Evolutionary conservation across 768 basidiomycete genomes (phyloP).

Genomic region (Pisolithus orientalis): DNA sequence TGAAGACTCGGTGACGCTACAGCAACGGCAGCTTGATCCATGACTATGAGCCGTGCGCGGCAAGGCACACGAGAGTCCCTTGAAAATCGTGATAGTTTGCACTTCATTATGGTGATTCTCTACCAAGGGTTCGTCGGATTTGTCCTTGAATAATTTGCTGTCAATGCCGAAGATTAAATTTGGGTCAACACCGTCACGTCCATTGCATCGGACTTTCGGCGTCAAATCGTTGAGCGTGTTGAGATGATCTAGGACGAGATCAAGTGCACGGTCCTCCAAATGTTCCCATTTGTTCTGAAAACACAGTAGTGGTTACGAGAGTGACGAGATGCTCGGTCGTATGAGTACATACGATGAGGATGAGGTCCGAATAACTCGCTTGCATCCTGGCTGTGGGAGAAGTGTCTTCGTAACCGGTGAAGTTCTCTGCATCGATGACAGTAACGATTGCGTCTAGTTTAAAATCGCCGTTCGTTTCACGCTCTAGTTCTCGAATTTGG

Average conservation of each 20-base stretch:
- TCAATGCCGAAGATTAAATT: slow-evolving; percentile 84
- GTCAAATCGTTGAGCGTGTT: slow-evolving; percentile 87
- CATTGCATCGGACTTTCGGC: slow-evolving; percentile 71
- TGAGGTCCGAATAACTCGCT: slow-evolving; percentile 91
- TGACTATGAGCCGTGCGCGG: slow-evolving; percentile 13
- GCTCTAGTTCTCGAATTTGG: slow-evolving; percentile 87
- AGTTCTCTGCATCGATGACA: slow-evolving; percentile 88
- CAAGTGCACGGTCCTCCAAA: slow-evolving; percentile 69
- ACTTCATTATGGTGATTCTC: slow-evolving; percentile 74
- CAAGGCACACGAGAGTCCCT: slow-evolving; percentile 26
- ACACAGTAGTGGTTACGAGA: not conserved
- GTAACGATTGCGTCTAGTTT: slow-evolving; percentile 88
- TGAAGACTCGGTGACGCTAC: not conserved
- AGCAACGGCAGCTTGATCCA: slow-evolving; percentile 4
- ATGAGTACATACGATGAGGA: slow-evolving; percentile 60
- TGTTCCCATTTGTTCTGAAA: slow-evolving; percentile 86
- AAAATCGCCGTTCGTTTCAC: slow-evolving; percentile 67
- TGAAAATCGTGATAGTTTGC: slow-evolving; percentile 64
- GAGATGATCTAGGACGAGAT: slow-evolving; percentile 81
- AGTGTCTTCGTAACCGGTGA: slow-evolving; percentile 86
- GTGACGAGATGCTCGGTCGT: not conserved
- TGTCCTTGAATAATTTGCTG: slow-evolving; percentile 60
- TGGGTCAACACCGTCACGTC: slow-evolving; percentile 64
- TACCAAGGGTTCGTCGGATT: not conserved
- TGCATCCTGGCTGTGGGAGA: slow-evolving; percentile 91